Conservation (phyloP, 805 yeast species). For the Yarrowia phangngaensis region DNA sequence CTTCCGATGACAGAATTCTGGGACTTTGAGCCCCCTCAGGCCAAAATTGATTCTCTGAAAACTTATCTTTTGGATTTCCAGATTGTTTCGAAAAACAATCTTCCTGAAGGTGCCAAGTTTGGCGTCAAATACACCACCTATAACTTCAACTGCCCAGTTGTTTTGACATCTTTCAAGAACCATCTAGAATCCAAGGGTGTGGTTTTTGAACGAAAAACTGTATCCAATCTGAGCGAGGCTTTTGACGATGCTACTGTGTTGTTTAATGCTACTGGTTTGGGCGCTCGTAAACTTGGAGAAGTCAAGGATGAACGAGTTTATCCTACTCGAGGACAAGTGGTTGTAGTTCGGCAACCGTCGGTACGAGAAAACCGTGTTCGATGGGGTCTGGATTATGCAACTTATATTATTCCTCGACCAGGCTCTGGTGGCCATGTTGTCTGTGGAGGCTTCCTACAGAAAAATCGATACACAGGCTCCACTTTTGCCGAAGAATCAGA, state of each 20-base stretch:
- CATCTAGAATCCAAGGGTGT: conserved; percentile 52
- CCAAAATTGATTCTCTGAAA: conserved; percentile 47
- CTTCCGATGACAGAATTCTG: conserved; percentile 58
- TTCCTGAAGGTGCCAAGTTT: conserved; percentile 52
- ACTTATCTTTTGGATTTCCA: conserved; percentile 50
- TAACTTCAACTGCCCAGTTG: conserved; percentile 70
- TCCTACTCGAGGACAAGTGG: conserved; percentile 80
- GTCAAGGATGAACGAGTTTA: conserved; percentile 58
- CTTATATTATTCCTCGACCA: conserved; percentile 72
- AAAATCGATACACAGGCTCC: conserved; percentile 58
- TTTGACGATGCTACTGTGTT: conserved; percentile 44
- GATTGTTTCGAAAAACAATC: conserved; percentile 40
- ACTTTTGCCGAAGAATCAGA: conserved; percentile 55
- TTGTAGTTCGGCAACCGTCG: conserved; percentile 67
- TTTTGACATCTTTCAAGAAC: conserved; percentile 47
- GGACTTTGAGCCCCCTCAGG: conserved; percentile 40
- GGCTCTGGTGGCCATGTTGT: conserved; percentile 60
- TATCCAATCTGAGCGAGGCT: conserved; percentile 58
- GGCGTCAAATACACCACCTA: conserved; percentile 59
- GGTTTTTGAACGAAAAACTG: conserved; percentile 45
- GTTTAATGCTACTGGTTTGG: conserved; percentile 75
- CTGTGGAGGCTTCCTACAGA: conserved; percentile 71
- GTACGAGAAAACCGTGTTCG: conserved; percentile 50
- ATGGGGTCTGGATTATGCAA: conserved; percentile 60
- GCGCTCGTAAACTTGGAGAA: conserved; percentile 61